phyloP scores from a whole-genome alignment of 768 basidiomycete genomes.

The Boletus tylopilopsis region DNA sequence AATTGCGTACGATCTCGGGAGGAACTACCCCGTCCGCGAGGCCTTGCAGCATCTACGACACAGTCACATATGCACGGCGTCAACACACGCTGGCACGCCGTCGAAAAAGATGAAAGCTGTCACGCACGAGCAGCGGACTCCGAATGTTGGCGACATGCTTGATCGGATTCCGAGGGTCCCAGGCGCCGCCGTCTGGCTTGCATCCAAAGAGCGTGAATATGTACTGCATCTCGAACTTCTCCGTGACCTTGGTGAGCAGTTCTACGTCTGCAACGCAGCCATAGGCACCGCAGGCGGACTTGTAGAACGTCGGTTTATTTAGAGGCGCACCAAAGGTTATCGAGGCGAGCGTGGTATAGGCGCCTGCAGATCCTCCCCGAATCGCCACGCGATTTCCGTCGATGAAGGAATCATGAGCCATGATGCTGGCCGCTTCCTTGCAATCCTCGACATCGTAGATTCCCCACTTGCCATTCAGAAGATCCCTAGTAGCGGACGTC shows the following conservation, averaged over 20 bases:
- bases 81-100: neutral
- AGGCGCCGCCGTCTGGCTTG: constrained; percentile 28
- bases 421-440: constrained; percentile 30
- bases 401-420: constrained; percentile 40
- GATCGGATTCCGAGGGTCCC: constrained; percentile 6
- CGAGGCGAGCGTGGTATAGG: constrained; percentile 59
- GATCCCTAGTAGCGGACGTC: constrained; percentile 35
- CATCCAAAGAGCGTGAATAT: constrained; percentile 58
- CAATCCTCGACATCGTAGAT: constrained; percentile 65
- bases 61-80: neutral
- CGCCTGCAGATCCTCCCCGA: constrained; percentile 69
- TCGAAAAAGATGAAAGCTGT: rapidly evolving
- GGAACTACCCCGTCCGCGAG: constrained; percentile 61
- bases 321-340: constrained; percentile 44
- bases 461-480: constrained; percentile 66
- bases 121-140: constrained; percentile 56
- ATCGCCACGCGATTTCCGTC: constrained; percentile 63
- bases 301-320: constrained; percentile 49
- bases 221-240: constrained; percentile 65
- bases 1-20: constrained; percentile 44
- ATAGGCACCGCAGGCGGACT: constrained; percentile 56
- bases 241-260: constrained; percentile 52
- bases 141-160: constrained; percentile 49
- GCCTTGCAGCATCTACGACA: constrained; percentile 58
- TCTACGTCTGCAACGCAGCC: constrained; percentile 61